Evolutionary conservation across 805 yeast species (phyloP).

Genomic region (Myxozyma neotropica): DNA sequence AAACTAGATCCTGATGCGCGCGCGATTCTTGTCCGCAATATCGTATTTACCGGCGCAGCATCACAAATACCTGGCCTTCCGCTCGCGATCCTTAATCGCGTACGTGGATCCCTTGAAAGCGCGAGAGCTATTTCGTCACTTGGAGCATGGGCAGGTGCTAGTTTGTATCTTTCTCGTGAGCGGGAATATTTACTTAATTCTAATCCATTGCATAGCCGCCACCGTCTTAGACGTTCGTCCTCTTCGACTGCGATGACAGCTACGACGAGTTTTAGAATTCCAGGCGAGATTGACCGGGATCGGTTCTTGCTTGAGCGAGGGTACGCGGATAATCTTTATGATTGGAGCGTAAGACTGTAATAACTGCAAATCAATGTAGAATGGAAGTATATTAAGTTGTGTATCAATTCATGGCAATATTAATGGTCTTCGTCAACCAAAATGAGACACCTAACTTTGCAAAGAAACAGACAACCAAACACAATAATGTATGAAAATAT

Average conservation of each 20-base stretch:
- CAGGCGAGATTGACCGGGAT: constrained; percentile 31
- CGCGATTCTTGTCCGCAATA: constrained; percentile 6
- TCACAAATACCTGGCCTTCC: constrained; percentile 24
- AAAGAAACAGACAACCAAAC: no score
- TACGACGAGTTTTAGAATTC: constrained; percentile 13
- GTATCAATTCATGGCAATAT: no score
- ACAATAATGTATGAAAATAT: no score
- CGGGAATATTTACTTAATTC: constrained; percentile 5
- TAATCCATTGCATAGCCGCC: background rate
- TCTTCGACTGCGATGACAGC: background rate
- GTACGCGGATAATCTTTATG: constrained; percentile 18
- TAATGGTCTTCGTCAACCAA: no score
- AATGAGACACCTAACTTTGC: no score
- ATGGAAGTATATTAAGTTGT: background rate
- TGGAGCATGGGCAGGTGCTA: constrained; percentile 34
- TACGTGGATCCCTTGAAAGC: background rate
- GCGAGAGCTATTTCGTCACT: constrained; percentile 16
- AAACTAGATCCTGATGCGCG: constrained; percentile 16
- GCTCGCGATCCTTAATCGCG: constrained; percentile 11
- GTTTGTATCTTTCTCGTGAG: constrained; percentile 22
- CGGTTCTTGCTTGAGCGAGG: constrained; percentile 14
- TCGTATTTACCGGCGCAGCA: constrained; percentile 22
- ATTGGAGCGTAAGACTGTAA: constrained; percentile 36
- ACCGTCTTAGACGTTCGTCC: no score
- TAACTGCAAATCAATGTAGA: background rate